A percentile compares a stretch with the other conserved stretches of the same genome.
These are phyloP conservation scores for Calonectria multiphialidica DNA, from an alignment of 2,329 filamentous ascomycete genomes.

Conservation along the genomic window DNA sequence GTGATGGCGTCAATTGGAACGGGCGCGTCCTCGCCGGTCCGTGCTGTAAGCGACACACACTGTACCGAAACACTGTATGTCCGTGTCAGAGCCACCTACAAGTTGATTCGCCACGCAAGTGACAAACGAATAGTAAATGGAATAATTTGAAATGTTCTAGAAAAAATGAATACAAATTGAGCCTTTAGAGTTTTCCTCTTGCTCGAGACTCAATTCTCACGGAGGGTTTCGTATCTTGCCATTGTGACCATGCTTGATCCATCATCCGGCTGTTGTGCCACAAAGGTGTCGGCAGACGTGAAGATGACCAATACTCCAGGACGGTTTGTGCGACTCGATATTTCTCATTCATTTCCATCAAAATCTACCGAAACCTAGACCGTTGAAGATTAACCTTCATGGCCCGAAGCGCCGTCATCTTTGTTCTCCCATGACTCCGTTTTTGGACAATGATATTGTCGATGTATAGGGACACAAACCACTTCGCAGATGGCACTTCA, in stretches of 20 bases:
- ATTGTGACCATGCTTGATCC: background rate
- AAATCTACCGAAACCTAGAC: conserved; percentile 11
- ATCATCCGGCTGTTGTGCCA: conserved; percentile 28
- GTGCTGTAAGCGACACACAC: background rate
- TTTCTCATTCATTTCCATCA: conserved; percentile 7
- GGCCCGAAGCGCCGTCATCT: background rate
- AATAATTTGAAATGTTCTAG: background rate
- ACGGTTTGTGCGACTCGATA: conserved; percentile 22
- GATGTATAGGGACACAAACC: conserved; percentile 1
- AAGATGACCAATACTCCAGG: conserved; percentile 32
- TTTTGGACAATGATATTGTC: conserved; percentile 1
- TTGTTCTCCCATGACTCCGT: background rate
- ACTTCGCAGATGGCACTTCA: conserved; percentile 8
- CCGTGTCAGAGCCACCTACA: no score
- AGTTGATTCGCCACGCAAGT: background rate
- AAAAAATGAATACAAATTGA: background rate
- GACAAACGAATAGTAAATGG: no score
- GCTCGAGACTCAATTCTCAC: background rate
- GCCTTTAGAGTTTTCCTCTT: background rate
- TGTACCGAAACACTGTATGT: conserved; percentile 17
- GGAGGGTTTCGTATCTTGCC: background rate
- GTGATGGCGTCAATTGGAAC: conserved; percentile 21
- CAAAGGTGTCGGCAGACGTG: conserved; percentile 27
- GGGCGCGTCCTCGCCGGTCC: conserved; percentile 14
- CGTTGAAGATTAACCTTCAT: background rate